phyloP scores from a whole-genome alignment of 768 basidiomycete genomes.

The Auriscalpium microsporum region DNA sequence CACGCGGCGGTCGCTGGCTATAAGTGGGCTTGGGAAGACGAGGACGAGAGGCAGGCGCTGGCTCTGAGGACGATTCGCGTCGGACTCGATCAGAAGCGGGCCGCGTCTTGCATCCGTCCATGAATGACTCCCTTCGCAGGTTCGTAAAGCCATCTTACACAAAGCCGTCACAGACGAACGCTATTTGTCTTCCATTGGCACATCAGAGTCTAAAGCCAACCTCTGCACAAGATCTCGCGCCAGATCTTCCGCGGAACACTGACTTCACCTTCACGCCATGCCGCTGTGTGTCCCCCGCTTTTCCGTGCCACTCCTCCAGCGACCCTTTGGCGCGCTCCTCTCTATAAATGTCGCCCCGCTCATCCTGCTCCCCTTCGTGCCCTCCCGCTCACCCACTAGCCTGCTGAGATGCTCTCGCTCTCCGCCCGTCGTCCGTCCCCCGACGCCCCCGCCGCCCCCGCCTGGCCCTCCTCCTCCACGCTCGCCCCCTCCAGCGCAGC shows the following conservation, averaged over 20 bases:
- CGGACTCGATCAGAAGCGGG: not conserved
- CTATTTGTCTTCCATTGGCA: slow-evolving; percentile 2
- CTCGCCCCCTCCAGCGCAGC: too few species aligned
- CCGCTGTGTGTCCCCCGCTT: too few species aligned
- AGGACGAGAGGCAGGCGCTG: not conserved
- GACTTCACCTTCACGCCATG: not conserved
- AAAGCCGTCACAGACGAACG: not conserved
- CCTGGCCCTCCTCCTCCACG: too few species aligned
- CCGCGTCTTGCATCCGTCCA: not conserved
- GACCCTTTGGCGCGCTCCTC: too few species aligned
- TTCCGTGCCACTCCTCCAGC: too few species aligned
- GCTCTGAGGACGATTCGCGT: not conserved
- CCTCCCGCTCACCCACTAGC: too few species aligned
- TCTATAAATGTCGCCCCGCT: too few species aligned
- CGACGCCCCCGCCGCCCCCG: too few species aligned
- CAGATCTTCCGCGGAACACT: not conserved
- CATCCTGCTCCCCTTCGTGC: too few species aligned
- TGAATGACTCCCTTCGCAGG: not conserved
- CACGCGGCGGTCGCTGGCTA: not conserved
- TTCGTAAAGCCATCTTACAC: slow-evolving; percentile 1
- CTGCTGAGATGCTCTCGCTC: too few species aligned
- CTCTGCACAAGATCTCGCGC: not conserved
- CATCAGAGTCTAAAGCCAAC: slow-evolving; percentile 2
- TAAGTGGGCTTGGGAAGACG: not conserved
- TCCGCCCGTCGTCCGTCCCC: too few species aligned